These are phyloP conservation scores for Aspergillus melleus DNA, from an alignment of 2,329 filamentous ascomycete genomes.

Conservation along the genomic window DNA sequence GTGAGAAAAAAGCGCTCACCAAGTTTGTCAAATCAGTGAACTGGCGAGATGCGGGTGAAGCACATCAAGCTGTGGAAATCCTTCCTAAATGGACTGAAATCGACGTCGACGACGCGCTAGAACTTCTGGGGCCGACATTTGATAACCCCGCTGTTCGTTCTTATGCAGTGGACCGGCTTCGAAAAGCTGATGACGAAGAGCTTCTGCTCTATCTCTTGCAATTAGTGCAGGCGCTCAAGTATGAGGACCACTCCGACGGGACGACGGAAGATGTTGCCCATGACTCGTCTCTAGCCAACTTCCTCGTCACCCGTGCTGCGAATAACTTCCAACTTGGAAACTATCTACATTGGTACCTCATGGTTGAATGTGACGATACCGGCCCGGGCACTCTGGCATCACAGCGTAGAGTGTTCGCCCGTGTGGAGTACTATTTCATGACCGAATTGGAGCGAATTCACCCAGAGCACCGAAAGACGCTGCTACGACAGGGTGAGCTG, in stretches of 20 bases:
- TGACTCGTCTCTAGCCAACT: conserved; percentile 83
- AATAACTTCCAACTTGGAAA: conserved; percentile 89
- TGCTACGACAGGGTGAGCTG: conserved; percentile 86
- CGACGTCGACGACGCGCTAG: conserved; percentile 92
- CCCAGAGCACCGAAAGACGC: conserved; percentile 68
- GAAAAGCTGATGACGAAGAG: conserved; percentile 91
- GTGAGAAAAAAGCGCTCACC: conserved; percentile 88
- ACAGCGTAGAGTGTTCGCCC: conserved; percentile 83
- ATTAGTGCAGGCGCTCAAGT: conserved; percentile 93
- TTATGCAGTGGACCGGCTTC: conserved; percentile 87
- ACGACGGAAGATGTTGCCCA: conserved; percentile 62
- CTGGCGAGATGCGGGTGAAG: conserved; percentile 83
- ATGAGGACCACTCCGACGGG: conserved; percentile 71
- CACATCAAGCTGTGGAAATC: conserved; percentile 84
- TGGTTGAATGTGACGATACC: conserved; percentile 90
- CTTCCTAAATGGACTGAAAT: conserved; percentile 94
- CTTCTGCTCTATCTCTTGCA: conserved; percentile 88
- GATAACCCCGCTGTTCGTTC: conserved; percentile 84
- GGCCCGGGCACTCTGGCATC: conserved; percentile 72
- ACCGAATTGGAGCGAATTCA: conserved; percentile 76
- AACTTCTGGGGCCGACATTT: conserved; percentile 88
- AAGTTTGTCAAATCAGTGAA: conserved; percentile 98
- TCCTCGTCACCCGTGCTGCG: conserved; percentile 83
- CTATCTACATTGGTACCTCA: conserved; percentile 97
- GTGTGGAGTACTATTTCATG: conserved; percentile 97